Percentiles rank a stretch among this genome's conserved stretches.
These are phyloP conservation scores for Pulveroboletus sp. DNA, from an alignment of 768 basidiomycete genomes.

Conservation along the genomic window DNA sequence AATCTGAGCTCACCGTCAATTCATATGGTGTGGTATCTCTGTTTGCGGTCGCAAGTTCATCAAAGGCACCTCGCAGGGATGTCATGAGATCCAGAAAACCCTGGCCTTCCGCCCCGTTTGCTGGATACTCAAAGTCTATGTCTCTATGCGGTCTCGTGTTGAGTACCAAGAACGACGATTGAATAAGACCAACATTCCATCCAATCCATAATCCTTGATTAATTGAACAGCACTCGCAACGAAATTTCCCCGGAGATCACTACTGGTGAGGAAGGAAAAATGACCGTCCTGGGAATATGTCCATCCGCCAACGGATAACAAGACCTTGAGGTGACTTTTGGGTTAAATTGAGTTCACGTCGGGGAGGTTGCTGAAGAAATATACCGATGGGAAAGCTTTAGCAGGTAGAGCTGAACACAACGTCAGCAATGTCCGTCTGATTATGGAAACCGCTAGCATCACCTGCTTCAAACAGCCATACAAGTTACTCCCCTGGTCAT, in stretches of 20 bases:
- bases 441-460: conserved; percentile 10
- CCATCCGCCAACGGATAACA: conserved; percentile 57
- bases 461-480: conserved; percentile 82
- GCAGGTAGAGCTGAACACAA: conserved; percentile 36
- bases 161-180: not conserved
- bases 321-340: conserved; percentile 43
- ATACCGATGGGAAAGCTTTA: conserved; percentile 55
- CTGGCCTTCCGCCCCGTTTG: conserved; percentile 51
- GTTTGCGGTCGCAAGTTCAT: conserved; percentile 51
- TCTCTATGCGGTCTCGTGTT: conserved; percentile 40
- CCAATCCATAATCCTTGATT: conserved; percentile 73
- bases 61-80: conserved; percentile 57
- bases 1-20: conserved; percentile 37
- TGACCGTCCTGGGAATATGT: conserved; percentile 69
- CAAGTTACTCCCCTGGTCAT: conserved; percentile 68
- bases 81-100: conserved; percentile 64
- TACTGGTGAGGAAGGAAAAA: conserved; percentile 57
- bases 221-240: conserved; percentile 57
- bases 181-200: conserved; percentile 54
- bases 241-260: conserved; percentile 50
- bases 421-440: not conserved
- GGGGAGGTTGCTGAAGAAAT: not conserved
- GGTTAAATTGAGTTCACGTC: not conserved
- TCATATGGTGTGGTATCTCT: conserved; percentile 58
- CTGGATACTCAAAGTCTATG: conserved; percentile 77